Percentiles rank a stretch among this genome's conserved stretches.
phyloP scores from a whole-genome alignment of 441 rosid species.

The Brassica hybrid region DNA sequence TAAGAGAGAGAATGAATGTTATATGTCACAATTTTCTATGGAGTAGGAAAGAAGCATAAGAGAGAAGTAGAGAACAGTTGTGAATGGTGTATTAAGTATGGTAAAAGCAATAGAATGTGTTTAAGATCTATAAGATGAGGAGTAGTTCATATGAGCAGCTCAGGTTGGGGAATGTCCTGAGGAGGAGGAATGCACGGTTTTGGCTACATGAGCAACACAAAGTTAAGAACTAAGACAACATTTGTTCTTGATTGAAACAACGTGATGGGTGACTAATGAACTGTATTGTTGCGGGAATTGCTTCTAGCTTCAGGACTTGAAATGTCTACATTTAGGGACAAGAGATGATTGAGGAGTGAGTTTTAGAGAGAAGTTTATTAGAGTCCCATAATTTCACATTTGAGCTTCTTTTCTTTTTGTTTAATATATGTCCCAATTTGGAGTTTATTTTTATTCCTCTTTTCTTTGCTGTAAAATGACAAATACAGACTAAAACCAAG shows the following conservation, averaged over 20 bases:
- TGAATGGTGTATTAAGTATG: neutral
- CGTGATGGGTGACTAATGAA: too few relatives aligned
- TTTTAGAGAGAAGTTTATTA: neutral
- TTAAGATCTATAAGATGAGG: neutral
- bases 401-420: too few relatives aligned
- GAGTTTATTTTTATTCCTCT: too few relatives aligned
- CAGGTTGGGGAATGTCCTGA: conserved; percentile 2
- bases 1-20: neutral
- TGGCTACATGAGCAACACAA: conserved; percentile 1
- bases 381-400: too few relatives aligned
- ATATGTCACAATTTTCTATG: neutral
- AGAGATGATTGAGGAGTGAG: neutral
- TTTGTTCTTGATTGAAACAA: too few relatives aligned
- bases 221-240: neutral
- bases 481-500: too few relatives aligned
- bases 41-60: neutral
- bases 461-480: too few relatives aligned
- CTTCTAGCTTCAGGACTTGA: neutral
- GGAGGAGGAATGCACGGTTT: neutral
- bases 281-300: neutral
- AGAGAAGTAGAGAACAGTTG: conserved; percentile 12
- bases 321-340: neutral
- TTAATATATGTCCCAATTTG: too few relatives aligned
- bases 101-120: conserved; percentile 10
- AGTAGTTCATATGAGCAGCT: conserved; percentile 1